Evolutionary conservation across 106 monocot genomes (phyloP).

Genomic region (Amphibolis antarctica): DNA sequence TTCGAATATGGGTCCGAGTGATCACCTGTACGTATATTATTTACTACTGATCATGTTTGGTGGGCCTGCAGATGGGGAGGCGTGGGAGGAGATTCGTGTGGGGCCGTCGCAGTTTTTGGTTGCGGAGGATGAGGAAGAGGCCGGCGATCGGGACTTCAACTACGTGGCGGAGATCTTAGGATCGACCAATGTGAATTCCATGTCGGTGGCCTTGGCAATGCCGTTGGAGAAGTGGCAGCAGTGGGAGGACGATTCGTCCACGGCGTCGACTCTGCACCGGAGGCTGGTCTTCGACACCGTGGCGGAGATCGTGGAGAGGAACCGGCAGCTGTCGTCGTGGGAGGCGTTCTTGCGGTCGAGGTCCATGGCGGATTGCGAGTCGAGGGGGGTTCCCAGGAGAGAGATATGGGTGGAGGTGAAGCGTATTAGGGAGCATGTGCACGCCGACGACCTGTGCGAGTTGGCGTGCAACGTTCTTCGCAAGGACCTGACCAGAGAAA

Average conservation of each 20-base stretch:
- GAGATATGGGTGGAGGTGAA: conserved; percentile 62
- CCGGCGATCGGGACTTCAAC: conserved; percentile 30
- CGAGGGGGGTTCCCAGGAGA: conserved; percentile 1
- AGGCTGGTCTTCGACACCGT: conserved; percentile 60
- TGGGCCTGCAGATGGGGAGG: conserved; percentile 27
- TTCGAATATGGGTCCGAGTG: no score
- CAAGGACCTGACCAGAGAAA: conserved; percentile 37
- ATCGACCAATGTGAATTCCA: neutral
- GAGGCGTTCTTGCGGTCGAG: conserved; percentile 22
- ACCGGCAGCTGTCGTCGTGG: conserved; percentile 33
- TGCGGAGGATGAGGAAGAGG: conserved; percentile 8
- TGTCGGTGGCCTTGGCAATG: neutral
- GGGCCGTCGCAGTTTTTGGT: neutral
- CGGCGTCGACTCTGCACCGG: conserved; percentile 27
- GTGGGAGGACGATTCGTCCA: neutral
- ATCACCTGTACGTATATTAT: neutral
- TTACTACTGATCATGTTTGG: neutral
- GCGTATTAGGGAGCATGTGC: conserved; percentile 10
- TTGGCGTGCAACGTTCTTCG: conserved; percentile 29
- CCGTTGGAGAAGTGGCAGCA: conserved; percentile 27
- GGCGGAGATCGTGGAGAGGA: conserved; percentile 37
- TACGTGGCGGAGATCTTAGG: conserved; percentile 52
- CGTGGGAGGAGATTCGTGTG: conserved; percentile 2
- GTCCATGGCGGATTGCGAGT: neutral
- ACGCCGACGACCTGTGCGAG: conserved; percentile 43